A percentile compares a stretch with the other conserved stretches of the same genome.
phyloP scores from a whole-genome alignment of 2,329 filamentous ascomycete species.

The Bertia moriformis region DNA sequence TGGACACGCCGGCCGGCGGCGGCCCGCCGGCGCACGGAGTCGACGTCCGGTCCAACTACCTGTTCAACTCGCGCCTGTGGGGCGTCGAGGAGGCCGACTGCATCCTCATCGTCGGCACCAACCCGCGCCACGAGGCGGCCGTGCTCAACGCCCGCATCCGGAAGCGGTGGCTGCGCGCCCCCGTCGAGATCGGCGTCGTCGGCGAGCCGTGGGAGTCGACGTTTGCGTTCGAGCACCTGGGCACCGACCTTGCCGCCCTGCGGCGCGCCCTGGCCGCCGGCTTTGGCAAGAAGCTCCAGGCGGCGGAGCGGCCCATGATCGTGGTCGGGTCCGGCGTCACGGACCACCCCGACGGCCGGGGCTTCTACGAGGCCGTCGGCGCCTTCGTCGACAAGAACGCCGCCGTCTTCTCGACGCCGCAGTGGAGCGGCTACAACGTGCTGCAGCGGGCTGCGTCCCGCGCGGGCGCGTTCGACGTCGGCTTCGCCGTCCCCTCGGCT shows the following conservation, averaged over 20 bases:
- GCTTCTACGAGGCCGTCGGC: slow-evolving; percentile 83
- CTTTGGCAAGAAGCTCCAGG: slow-evolving; percentile 83
- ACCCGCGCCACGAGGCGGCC: slow-evolving; percentile 87
- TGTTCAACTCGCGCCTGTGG: slow-evolving; percentile 90
- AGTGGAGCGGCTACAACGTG: slow-evolving; percentile 97
- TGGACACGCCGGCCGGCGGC: slow-evolving; percentile 76
- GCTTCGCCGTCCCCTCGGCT: slow-evolving; percentile 74
- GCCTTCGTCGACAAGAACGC: slow-evolving; percentile 87
- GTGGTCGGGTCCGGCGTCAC: slow-evolving; percentile 84
- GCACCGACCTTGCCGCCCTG: slow-evolving; percentile 61
- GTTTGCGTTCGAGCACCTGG: slow-evolving; percentile 88
- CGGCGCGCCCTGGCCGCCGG: slow-evolving; percentile 73
- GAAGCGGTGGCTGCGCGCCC: slow-evolving; percentile 93
- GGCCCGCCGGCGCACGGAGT: slow-evolving; percentile 80
- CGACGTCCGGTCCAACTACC: slow-evolving; percentile 84
- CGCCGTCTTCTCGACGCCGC: slow-evolving; percentile 68
- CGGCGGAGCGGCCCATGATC: slow-evolving; percentile 88
- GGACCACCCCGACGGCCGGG: slow-evolving; percentile 80
- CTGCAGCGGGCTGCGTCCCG: slow-evolving; percentile 86
- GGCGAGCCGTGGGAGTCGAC: slow-evolving; percentile 86
- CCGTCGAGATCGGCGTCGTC: slow-evolving; percentile 81
- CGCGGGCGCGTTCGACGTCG: slow-evolving; percentile 86
- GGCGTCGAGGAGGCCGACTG: slow-evolving; percentile 88
- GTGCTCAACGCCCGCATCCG: slow-evolving; percentile 91
- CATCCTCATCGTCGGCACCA: slow-evolving; percentile 86